Base-by-base conservation (phyloP, 1,284 basidiomycete genomes). In the Cerrena zonata region DNA sequence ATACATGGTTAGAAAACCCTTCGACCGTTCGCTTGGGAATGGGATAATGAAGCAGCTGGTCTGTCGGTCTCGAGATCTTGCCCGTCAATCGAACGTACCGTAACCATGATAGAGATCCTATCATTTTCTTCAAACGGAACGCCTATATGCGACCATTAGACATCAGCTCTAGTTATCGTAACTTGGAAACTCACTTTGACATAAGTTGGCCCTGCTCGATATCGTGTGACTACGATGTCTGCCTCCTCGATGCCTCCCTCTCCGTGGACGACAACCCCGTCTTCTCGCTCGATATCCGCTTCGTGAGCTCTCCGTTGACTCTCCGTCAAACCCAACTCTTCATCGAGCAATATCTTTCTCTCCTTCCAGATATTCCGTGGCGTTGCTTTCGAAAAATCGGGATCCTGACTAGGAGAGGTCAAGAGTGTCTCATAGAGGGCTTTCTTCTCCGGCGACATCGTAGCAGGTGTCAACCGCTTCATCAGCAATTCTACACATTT, bases 91-190 rank as follows among this genome's bases (percentile, higher is more conserved):
- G 76, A 3, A 90, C 84, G 61, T 85, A 81, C 63, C 91, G 88
- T 5, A 94, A 61, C 91, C 92, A 95, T 1, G 80, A 71, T 2
- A 93, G 70, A 0, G 84, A 90, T 2, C 85, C 92, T 19, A 94
- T 80, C 2, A 81, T 79, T 64, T 87, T 86, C 23, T 69, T 61
- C 18, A 64, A 60, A 27, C 74, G 72, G 25, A 80, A 73, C 18
- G 87, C 87, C 81, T 89, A 58, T 2, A 45, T n/a, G n/a, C n/a
- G n/a, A n/a, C 50, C 30, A 47, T 39, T 39, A 34, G 38, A 37
- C 22, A 15, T 37, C 40, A 4, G 45, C 25, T 48, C 36, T 36
- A 27, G 5, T n/a, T 49, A 36, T 27, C 5, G 18, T 36, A 45
- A 21, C 36, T 22, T 27, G 30, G 15, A 34, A 3, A 58, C 67